phyloP scores from a whole-genome alignment of 345 rosid genomes.

The Carallia pectinifolia region DNA sequence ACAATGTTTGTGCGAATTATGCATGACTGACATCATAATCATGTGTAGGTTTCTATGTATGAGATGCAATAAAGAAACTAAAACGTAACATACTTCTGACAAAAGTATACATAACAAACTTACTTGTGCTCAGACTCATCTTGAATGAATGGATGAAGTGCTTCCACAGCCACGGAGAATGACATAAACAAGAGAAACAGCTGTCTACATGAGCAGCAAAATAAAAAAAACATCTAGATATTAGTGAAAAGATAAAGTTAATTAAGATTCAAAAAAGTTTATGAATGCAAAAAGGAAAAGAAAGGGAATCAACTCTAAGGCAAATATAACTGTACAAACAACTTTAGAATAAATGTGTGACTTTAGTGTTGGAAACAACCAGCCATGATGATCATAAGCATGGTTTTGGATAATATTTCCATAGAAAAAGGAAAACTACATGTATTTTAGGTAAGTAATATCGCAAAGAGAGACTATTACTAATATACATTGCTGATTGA shows the following conservation, averaged over 20 bases:
- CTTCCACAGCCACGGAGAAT: conserved; percentile 96
- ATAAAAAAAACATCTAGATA: conserved; percentile 41
- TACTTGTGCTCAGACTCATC: conserved; percentile 99
- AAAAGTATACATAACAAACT: conserved; percentile 28
- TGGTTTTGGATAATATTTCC: too few species aligned
- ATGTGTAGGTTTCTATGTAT: background rate
- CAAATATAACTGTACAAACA: too few species aligned
- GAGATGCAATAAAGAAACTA: background rate
- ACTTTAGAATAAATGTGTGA: background rate
- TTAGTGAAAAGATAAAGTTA: conserved; percentile 28
- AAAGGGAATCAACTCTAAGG: too few species aligned
- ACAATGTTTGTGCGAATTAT: background rate
- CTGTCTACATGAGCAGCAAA: conserved; percentile 93
- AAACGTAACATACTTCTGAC: background rate
- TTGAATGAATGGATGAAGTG: conserved; percentile 97
- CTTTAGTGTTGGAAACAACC: too few species aligned
- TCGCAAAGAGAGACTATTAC: too few species aligned
- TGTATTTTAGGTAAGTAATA: too few species aligned
- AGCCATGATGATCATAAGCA: too few species aligned
- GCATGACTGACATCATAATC: background rate
- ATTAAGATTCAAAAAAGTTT: background rate
- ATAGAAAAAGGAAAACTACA: too few species aligned
- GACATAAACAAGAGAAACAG: conserved; percentile 99
- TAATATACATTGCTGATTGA: too few species aligned
- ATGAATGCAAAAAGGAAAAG: background rate